Evolutionary conservation across 2,329 filamentous ascomycete species (phyloP).

Genomic region (Trichophyton benhamiae): DNA sequence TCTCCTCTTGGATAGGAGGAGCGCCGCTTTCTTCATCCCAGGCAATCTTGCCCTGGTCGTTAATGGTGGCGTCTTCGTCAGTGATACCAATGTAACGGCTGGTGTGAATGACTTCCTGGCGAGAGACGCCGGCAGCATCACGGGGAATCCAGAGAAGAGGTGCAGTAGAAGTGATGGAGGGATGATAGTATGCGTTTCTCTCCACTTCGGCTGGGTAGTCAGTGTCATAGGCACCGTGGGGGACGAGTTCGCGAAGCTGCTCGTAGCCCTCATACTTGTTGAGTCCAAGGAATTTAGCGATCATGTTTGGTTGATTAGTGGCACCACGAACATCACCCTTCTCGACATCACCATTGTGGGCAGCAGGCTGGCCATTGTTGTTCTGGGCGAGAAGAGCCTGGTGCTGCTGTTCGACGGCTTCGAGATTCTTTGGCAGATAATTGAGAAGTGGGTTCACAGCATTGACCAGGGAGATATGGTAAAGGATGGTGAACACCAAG

Average conservation of each 20-base stretch:
- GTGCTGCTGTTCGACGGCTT: constrained; percentile 43
- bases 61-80: constrained; percentile 59
- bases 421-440: constrained; percentile 64
- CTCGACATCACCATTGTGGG: constrained; percentile 14
- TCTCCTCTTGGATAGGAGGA: constrained; percentile 49
- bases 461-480: constrained; percentile 58
- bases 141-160: constrained; percentile 76
- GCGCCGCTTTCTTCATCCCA: constrained; percentile 46
- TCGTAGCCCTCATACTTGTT: constrained; percentile 64
- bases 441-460: constrained; percentile 64
- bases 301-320: constrained; percentile 22
- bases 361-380: constrained; percentile 16
- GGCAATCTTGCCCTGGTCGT: constrained; percentile 55
- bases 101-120: constrained; percentile 65
- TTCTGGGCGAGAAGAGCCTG: constrained; percentile 8
- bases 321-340: constrained; percentile 18
- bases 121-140: constrained; percentile 60
- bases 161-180: constrained; percentile 49
- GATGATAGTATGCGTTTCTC: constrained; percentile 60
- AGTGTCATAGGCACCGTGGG: constrained; percentile 43
- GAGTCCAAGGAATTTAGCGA: constrained; percentile 56
- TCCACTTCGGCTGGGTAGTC: constrained; percentile 51
- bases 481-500: constrained; percentile 61
- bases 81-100: constrained; percentile 62
- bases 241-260: constrained; percentile 56